phyloP scores from a whole-genome alignment of 805 yeast species.

The Saturnispora diversa region DNA sequence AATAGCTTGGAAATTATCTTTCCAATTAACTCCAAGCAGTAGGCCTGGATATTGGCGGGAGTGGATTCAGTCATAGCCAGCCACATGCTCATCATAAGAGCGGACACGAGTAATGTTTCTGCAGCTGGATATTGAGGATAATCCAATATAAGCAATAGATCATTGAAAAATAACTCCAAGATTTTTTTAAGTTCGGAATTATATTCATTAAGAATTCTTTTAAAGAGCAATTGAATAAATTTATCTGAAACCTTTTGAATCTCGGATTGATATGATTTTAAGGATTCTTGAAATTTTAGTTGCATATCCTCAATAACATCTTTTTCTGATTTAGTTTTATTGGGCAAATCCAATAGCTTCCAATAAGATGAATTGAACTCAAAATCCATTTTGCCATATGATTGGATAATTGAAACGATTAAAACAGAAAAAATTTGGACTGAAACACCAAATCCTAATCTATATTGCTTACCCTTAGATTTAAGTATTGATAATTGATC shows the following conservation, averaged over 20 bases:
- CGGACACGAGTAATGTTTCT: constrained; percentile 39
- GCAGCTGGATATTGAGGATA: constrained; percentile 59
- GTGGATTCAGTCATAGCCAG: constrained; percentile 24
- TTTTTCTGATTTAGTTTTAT: constrained; percentile 12
- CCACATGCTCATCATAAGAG: constrained; percentile 36
- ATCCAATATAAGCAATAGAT: constrained; percentile 41
- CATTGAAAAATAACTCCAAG: constrained; percentile 50
- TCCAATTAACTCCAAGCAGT: constrained; percentile 55
- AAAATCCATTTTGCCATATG: constrained; percentile 15
- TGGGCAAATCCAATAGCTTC: constrained; percentile 12
- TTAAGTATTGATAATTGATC: constrained; percentile 43
- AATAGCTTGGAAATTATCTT: constrained; percentile 46
- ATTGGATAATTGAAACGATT: constrained; percentile 36
- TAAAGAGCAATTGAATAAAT: constrained; percentile 27
- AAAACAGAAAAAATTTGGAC: constrained; percentile 44
- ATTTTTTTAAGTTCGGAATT: constrained; percentile 28
- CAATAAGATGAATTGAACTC: constrained; percentile 22
- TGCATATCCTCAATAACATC: constrained; percentile 8
- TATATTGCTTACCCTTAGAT: constrained; percentile 34
- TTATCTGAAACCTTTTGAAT: constrained; percentile 18
- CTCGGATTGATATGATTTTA: neutral
- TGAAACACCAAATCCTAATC: constrained; percentile 36
- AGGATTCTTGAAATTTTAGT: neutral
- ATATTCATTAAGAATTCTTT: constrained; percentile 28
- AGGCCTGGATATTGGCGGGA: constrained; percentile 38